Percentiles rank a stretch among this genome's conserved stretches.
Conservation (phyloP, 257 asterid species). For the Solanum medicagineum region DNA sequence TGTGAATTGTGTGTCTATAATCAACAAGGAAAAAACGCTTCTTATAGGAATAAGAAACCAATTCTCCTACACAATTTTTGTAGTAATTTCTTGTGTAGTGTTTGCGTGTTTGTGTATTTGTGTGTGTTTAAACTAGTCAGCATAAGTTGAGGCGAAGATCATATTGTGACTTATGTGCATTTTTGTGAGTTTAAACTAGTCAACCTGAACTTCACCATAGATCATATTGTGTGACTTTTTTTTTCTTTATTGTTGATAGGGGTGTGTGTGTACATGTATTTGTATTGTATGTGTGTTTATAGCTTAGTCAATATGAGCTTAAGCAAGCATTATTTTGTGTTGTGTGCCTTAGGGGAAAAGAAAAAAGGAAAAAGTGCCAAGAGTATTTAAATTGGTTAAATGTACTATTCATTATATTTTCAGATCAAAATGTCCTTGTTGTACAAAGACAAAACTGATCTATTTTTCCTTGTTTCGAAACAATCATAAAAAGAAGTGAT, state of each 20-base stretch:
- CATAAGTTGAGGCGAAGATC: background rate
- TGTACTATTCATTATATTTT: background rate
- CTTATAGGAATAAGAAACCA: too few species aligned
- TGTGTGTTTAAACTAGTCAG: background rate
- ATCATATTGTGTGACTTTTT: background rate
- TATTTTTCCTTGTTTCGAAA: too few species aligned
- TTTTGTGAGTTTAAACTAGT: background rate
- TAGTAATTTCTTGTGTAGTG: too few species aligned
- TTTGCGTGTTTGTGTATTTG: background rate
- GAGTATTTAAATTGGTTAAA: background rate
- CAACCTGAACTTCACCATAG: background rate
- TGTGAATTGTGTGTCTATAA: too few species aligned
- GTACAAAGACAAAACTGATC: too few species aligned
- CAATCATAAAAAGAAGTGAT: too few species aligned
- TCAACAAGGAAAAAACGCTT: too few species aligned
- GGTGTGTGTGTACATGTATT: background rate
- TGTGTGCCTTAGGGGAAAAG: background rate
- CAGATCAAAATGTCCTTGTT: too few species aligned
- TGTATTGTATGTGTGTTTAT: background rate
- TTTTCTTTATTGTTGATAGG: fast-evolving
- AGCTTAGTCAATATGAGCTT: background rate
- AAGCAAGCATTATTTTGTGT: background rate
- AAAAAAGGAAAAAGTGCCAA: background rate
- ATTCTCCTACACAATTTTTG: too few species aligned
- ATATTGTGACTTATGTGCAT: background rate